Evolutionary conservation across 257 asterid genomes (phyloP).

Genomic region (Solanum peruvianum): DNA sequence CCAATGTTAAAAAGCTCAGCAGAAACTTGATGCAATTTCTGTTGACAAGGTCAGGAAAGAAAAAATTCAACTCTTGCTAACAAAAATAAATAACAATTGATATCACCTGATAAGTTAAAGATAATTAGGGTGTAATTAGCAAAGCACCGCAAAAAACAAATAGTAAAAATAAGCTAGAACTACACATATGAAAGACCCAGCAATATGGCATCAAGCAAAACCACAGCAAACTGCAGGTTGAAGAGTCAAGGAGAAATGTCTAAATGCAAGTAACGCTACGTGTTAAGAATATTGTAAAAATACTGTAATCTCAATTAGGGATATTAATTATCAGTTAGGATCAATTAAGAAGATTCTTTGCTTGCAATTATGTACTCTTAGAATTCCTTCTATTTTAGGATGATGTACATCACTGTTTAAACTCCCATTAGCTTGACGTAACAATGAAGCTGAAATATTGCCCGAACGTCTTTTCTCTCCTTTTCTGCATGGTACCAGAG

Average conservation of each 20-base stretch:
- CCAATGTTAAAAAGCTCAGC: background rate
- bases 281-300: background rate
- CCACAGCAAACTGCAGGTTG: background rate
- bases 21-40: background rate
- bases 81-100: background rate
- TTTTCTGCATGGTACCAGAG: background rate
- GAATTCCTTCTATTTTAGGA: background rate
- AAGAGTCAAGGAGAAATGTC: background rate
- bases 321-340: background rate
- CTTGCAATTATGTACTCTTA: background rate
- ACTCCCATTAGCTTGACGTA: background rate
- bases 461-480: background rate
- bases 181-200: background rate
- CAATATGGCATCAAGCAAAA: background rate
- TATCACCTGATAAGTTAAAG: background rate
- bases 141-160: background rate
- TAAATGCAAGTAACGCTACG: background rate
- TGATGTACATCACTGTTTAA: background rate
- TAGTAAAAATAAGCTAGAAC: background rate
- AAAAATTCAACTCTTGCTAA: background rate
- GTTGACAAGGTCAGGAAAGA: background rate
- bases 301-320: background rate
- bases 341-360: background rate
- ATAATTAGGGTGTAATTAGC: background rate
- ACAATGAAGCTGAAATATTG: background rate